Percentiles rank a stretch among this genome's conserved stretches.
Evolutionary conservation across 371 early-diverging fungal genomes (phyloP).

Genomic region (Rhizopus stolonifer): DNA sequence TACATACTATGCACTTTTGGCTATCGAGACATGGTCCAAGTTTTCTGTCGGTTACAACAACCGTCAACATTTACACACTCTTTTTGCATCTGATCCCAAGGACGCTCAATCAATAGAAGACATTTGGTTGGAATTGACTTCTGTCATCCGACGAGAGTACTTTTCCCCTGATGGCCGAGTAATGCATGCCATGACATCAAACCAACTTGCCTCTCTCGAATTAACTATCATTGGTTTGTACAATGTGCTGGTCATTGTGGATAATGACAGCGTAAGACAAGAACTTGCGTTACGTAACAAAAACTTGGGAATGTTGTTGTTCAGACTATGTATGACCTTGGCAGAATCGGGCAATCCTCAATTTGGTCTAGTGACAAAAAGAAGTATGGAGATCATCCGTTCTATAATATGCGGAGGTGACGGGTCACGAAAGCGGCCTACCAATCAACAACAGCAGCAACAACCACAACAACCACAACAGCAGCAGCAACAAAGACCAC

Average conservation of each 20-base stretch:
- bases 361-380: slow-evolving; percentile 35
- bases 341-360: slow-evolving; percentile 53
- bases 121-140: slow-evolving; percentile 43
- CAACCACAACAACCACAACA: no score
- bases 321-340: slow-evolving; percentile 51
- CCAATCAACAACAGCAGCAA: slow-evolving; percentile 8
- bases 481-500: not conserved
- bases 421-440: slow-evolving; percentile 28
- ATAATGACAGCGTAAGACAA: slow-evolving; percentile 36
- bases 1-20: slow-evolving; percentile 57
- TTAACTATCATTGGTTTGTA: slow-evolving; percentile 55
- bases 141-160: slow-evolving; percentile 40
- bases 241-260: slow-evolving; percentile 50
- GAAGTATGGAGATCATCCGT: slow-evolving; percentile 47
- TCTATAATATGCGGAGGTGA: slow-evolving; percentile 39
- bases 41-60: slow-evolving; percentile 59
- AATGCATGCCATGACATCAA: slow-evolving; percentile 46
- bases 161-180: slow-evolving; percentile 44
- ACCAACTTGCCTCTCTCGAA: slow-evolving; percentile 57
- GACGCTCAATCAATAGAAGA: slow-evolving; percentile 17
- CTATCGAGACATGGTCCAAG: slow-evolving; percentile 60
- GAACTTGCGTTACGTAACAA: slow-evolving; percentile 36
- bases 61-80: slow-evolving; percentile 41
- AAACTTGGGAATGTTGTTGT: slow-evolving; percentile 45
- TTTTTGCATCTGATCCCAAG: slow-evolving; percentile 24